Conservation (phyloP, 164 flowering plant genomes). For the Aristolochia californica region DNA sequence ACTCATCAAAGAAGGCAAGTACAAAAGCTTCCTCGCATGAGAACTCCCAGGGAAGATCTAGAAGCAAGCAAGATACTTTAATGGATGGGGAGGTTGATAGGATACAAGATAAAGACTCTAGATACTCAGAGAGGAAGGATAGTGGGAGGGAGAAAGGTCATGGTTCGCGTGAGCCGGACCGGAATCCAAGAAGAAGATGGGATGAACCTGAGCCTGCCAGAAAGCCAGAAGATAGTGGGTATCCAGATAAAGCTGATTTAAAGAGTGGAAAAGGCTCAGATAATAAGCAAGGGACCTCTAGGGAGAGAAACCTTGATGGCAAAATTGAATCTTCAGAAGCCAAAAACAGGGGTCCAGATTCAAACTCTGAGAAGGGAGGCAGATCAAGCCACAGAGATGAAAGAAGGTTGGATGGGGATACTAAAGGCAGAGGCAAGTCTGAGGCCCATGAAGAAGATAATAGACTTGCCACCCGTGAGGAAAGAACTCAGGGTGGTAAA, state of each 20-base stretch:
- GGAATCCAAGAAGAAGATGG: conserved; percentile 58
- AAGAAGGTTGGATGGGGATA: conserved; percentile 44
- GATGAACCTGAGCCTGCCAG: conserved; percentile 45
- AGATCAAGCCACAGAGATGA: conserved; percentile 55
- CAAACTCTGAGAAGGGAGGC: conserved; percentile 31
- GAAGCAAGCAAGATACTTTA: conserved; percentile 40
- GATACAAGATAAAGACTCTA: conserved; percentile 43
- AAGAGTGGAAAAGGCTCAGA: conserved; percentile 48
- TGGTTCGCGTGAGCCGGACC: conserved; percentile 44
- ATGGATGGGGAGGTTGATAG: conserved; percentile 46
- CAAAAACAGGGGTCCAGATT: conserved; percentile 35
- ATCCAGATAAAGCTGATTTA: conserved; percentile 32
- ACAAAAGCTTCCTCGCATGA: conserved; percentile 43
- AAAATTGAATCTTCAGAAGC: conserved; percentile 36
- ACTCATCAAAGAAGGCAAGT: conserved; percentile 27
- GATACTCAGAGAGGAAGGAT: conserved; percentile 46
- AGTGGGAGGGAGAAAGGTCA: conserved; percentile 47
- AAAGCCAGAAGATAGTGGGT: conserved; percentile 35
- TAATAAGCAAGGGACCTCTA: conserved; percentile 35
- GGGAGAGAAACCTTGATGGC: conserved; percentile 33
- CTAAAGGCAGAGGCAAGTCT: conserved; percentile 36
- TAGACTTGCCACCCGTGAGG: conserved; percentile 36
- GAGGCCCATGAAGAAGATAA: conserved; percentile 49
- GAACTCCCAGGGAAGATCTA: conserved; percentile 33
- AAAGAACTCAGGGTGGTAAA: conserved; percentile 21